phyloP scores from a whole-genome alignment of 2,329 filamentous ascomycete species.

The Exophiala alcalophila region DNA sequence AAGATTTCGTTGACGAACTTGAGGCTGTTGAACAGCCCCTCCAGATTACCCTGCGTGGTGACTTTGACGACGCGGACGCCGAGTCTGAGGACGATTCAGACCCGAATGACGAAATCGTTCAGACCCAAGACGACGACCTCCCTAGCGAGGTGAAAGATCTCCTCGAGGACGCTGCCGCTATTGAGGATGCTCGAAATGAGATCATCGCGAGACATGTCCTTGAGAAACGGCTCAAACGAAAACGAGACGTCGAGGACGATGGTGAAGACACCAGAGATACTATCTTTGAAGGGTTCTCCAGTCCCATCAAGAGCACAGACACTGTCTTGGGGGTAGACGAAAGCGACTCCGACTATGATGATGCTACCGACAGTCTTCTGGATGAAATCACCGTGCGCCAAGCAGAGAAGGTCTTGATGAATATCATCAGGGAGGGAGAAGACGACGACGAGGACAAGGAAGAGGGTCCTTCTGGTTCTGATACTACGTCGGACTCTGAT shows the following conservation, averaged over 20 bases:
- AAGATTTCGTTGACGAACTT: constrained; percentile 24
- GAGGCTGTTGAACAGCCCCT: constrained; percentile 7
- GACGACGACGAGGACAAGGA: constrained; percentile 29
- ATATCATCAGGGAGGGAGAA: constrained; percentile 25
- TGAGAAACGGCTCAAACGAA: constrained; percentile 18
- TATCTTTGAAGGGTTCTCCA: constrained; percentile 23
- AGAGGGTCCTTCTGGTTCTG: constrained; percentile 10
- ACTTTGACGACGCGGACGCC: constrained; percentile 32
- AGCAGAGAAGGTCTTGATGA: constrained; percentile 37
- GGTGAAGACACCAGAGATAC: constrained; percentile 10
- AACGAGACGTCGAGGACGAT: constrained; percentile 20
- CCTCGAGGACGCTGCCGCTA: constrained; percentile 21
- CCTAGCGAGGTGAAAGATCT: constrained; percentile 19
- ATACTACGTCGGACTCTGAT: constrained; percentile 18
- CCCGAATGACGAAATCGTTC: constrained; percentile 29
- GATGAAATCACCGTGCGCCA: constrained; percentile 47
- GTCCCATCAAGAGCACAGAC: constrained; percentile 3
- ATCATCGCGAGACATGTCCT: constrained; percentile 6
- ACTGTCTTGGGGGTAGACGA: constrained; percentile 1
- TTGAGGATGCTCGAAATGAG: constrained; percentile 6
- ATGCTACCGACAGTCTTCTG: constrained; percentile 39
- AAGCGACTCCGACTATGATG: constrained; percentile 29
- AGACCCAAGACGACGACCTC: constrained; percentile 34
- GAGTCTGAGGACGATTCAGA: constrained; percentile 27
- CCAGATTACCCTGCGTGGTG: constrained; percentile 20